These are phyloP conservation scores for Rhododendron molle DNA, from an alignment of 148 eudicot genomes.

Conservation along the genomic window DNA sequence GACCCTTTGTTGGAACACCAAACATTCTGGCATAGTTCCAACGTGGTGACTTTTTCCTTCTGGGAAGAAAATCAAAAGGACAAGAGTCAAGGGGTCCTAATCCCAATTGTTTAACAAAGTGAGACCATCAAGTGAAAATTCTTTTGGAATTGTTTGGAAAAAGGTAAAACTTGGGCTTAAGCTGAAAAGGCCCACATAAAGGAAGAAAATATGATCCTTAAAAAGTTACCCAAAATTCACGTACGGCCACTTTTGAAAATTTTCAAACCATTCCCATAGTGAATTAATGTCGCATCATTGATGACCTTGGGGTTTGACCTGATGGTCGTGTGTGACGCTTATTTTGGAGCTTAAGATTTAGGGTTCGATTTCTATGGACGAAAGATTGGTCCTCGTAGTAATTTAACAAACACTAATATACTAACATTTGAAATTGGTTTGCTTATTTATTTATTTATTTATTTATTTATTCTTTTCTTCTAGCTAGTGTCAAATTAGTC, in stretches of 20 bases:
- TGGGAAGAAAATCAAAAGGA: background rate
- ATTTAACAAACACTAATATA: too few relatives aligned
- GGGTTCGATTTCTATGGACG: background rate
- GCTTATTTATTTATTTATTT: too few relatives aligned
- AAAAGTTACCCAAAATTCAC: background rate
- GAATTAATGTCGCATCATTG: background rate
- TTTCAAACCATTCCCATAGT: background rate
- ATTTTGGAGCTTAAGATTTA: too few relatives aligned
- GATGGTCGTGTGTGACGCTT: background rate
- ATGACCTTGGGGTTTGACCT: background rate
- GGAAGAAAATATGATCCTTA: background rate
- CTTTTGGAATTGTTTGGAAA: background rate
- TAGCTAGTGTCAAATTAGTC: background rate
- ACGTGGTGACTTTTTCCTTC: background rate
- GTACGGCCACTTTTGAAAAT: background rate
- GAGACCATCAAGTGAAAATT: background rate
- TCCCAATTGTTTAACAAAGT: background rate
- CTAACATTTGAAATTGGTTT: too few relatives aligned
- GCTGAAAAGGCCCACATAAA: background rate
- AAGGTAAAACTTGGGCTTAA: background rate
- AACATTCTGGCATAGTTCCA: constrained; percentile 11
- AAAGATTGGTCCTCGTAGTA: too few relatives aligned
- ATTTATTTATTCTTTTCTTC: background rate
- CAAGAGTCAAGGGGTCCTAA: constrained; percentile 9
- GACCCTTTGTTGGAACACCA: constrained; percentile 2